Evolutionary conservation across 78 protist species (phyloP), one percentile per base, ranked within the genome.

Genomic region (Thecamonas trahens): DNA sequence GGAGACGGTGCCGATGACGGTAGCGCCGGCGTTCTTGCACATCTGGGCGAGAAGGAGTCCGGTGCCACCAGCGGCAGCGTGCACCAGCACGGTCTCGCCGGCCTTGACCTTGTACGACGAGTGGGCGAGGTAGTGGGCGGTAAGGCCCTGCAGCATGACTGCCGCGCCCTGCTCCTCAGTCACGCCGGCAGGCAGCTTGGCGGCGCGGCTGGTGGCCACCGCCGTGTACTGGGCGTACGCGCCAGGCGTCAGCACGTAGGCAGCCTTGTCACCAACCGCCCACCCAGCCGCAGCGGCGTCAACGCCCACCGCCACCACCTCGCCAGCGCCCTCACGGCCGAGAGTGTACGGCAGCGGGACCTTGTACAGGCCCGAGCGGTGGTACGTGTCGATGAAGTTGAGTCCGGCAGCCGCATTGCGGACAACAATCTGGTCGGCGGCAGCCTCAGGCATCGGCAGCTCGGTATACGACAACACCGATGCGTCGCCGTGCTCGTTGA

Each of bases 11-110:
- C 84, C 84, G 62, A 83, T 79, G 14, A 88, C 93, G 22, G n/a
- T 58, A 0, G 76, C 81, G 40, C 87, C 93, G 3, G 18, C 29
- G 17, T 57, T 60, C 73, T 79, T 79, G 55, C 80, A 78, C 70
- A 83, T 70, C 65, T 88, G 93, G 13, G 57, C 47, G 5, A 83
- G 31, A 7, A 69, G 61, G 31, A 58, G 77, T 5, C 93, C 93
- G 0, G 76, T 35, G 65, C 93, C 93, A 17, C 93, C 93, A 1
- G 93, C 93, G 38, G 85, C 93, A 2, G 93, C 93, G 39, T 84
- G 88, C 37, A 88, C 78, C 22, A 88, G 57, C 40, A 75, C 79
- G 13, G 70, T 60, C 24, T 82, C 59, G 17, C 59, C 63, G 8
- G n/a, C 13, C 35, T 74, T 59, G 31, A 82, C 44, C 32, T 13